Base-by-base conservation (phyloP, 305 asterid genomes). In the Fraxinus albicans region DNA sequence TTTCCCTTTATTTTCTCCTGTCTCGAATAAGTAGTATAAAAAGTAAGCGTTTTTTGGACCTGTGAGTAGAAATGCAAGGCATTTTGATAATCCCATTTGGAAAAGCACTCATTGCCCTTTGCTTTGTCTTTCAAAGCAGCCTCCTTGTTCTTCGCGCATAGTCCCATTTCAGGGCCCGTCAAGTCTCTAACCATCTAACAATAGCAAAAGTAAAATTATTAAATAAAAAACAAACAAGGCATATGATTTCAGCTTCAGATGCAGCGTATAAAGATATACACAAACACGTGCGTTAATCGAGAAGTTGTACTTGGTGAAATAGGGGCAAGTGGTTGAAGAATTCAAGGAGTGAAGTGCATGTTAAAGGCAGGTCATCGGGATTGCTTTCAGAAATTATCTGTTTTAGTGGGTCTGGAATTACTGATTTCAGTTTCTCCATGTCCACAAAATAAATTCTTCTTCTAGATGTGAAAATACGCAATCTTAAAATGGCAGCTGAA, bases 391-490 rank as follows among this genome's bases (percentile, higher is more conserved):
- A 80, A 77, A 93, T 94, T 85, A 53, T 38, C 25, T 76, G 92
- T 86, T 88, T 89, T 4, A 94, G 87, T 36, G 81, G 34, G 60
- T 90, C 88, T 27, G 99, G 96, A 36, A 94, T 89, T 34, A 76
- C 85, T 78, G 92, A 88, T 88, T 92, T 96, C 87, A 96, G 94
- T 90, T 85, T 90, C 94, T 96, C 99, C 99, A 96, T 89, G 65
- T 42, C 33, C 34, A 27, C 15, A 35, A 19, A 40, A 27, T 5
- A 75, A 34, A 34, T n/a, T 33, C 27, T 33, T 73, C 77, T 72
- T 72, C 44, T 70, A 4, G 21, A 25, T 33, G 42, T 13, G 76
- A 70, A 70, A 13, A 27, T 36, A 67, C 3, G 17, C 8, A 67
- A 67, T 67, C 74, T 67, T 67, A 2, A 12, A 27, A 25, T 67